A percentile compares a stretch with the other conserved stretches of the same genome.
phyloP scores from a whole-genome alignment of 2,329 filamentous ascomycete genomes.

The Penicillium sp. region DNA sequence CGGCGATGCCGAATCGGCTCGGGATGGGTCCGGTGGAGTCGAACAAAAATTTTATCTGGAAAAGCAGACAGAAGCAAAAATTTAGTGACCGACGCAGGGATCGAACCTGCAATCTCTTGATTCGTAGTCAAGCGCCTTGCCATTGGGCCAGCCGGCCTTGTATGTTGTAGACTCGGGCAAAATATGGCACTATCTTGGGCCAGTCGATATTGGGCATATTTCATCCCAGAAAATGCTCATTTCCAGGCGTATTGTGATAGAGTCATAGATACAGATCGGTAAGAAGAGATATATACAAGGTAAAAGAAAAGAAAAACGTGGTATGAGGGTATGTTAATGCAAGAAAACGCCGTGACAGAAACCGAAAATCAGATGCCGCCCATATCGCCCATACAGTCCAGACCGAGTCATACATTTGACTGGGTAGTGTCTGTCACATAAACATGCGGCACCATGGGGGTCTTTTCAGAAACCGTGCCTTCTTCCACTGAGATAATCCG shows the following conservation, averaged over 20 bases:
- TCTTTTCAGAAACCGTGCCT: conserved; percentile 14
- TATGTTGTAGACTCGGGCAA: too few relatives aligned
- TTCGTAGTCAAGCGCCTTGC: conserved; percentile 47
- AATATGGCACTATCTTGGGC: not conserved
- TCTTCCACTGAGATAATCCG: conserved; percentile 7
- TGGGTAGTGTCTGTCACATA: conserved; percentile 2
- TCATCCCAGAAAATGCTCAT: not conserved
- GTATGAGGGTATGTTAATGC: not conserved
- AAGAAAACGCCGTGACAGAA: not conserved
- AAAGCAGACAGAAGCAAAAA: not conserved
- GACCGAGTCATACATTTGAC: not conserved
- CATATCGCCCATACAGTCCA: not conserved
- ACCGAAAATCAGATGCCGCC: conserved; percentile 1
- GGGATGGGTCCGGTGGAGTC: not conserved
- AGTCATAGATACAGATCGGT: not conserved
- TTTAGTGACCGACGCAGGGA: conserved; percentile 29
- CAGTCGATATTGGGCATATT: fast-evolving
- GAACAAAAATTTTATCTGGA: not conserved
- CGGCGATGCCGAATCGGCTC: not conserved
- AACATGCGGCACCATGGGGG: conserved; percentile 9
- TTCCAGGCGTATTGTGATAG: not conserved
- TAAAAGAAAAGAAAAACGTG: not conserved
- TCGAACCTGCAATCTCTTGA: conserved; percentile 47
- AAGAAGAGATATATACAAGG: not conserved
- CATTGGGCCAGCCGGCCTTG: conserved; percentile 35